Evolutionary conservation across 768 basidiomycete genomes (phyloP).

Genomic region (Mycena galericulata): DNA sequence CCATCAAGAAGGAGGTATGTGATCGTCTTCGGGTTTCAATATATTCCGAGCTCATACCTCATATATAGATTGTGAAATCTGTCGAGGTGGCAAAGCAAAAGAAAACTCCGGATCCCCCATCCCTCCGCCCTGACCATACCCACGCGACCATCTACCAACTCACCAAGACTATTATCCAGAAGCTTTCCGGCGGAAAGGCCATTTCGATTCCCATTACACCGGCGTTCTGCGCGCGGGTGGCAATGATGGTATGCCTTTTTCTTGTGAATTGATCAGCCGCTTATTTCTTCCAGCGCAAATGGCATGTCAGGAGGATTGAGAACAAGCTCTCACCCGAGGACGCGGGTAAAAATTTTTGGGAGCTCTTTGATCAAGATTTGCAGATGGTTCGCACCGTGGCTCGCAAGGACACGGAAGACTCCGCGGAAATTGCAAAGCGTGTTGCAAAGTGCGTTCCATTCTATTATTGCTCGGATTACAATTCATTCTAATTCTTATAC

Average conservation of each 20-base stretch:
- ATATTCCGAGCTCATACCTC: too few relatives aligned
- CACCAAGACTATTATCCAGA: conserved; percentile 10
- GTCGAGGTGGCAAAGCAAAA: background rate
- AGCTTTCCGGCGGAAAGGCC: conserved; percentile 11
- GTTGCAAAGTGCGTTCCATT: conserved; percentile 1
- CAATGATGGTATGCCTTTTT: conserved; percentile 4
- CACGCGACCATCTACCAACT: conserved; percentile 14
- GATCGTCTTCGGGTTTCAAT: too few relatives aligned
- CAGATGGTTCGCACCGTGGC: background rate
- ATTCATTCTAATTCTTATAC: background rate
- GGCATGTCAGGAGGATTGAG: background rate
- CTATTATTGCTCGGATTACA: background rate
- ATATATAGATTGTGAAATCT: conserved; percentile 6
- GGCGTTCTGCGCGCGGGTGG: conserved; percentile 4
- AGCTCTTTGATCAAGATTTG: conserved; percentile 5
- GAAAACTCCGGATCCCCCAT: background rate
- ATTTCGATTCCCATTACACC: conserved; percentile 10
- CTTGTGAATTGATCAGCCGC: background rate
- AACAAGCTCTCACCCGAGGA: background rate
- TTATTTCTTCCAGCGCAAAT: background rate
- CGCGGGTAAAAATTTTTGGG: background rate
- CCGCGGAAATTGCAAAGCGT: conserved; percentile 6
- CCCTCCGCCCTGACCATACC: background rate
- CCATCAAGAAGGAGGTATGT: conserved; percentile 21
- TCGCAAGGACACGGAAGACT: conserved; percentile 5